Base-by-base conservation (phyloP, 2,329 filamentous ascomycete genomes). In the Hypomyces rosellus region DNA sequence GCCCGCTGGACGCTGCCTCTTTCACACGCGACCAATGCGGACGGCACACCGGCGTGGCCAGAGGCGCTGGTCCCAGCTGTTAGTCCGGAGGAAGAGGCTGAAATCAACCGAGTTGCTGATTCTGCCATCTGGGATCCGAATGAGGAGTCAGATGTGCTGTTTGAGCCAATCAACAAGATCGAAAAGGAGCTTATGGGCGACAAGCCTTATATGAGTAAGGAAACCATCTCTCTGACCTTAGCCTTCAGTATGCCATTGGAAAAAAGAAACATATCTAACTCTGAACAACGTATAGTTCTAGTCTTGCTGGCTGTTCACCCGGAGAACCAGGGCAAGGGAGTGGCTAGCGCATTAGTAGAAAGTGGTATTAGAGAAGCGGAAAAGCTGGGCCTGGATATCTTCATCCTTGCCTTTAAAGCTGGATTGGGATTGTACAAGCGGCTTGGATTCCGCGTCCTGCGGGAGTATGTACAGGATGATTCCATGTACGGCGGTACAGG, bases 291-390 rank as follows among this genome's bases (percentile, higher is more conserved):
- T 1, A 37, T 18, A 62, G 60, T 44, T 6, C 57, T 65, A 5
- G 61, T 63, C 9, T 64, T 60, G 45, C 41, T 65, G 18, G 63
- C 62, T 14, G 62, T 64, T 5, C 59, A 63, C 45, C 62, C 62
- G 1, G 59, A 64, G 4, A 56, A 59, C 14, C 55, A 59, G 48
- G 54, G 61, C 8, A 57, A 63, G 34, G 63, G 63, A 7, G 52
- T 65, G 33, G 62, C 50, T 1, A 59, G 55, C 0, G 43, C 52
- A 8, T 54, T 65, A 14, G 57, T 64, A 5, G 34, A 60, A 46
- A 60, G 51, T 14, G 63, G 59, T 4, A 58, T 65, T 7, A 46
- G 40, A 16, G 39, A 55, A 45, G 62, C 62, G 12, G 51, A 56
- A 41, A 55, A 59, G 49, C 25, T 59, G 34, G 61, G 60, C 2